Evolutionary conservation across 2,329 filamentous ascomycete genomes (phyloP).

Genomic region (Aspergillus uvarum): DNA sequence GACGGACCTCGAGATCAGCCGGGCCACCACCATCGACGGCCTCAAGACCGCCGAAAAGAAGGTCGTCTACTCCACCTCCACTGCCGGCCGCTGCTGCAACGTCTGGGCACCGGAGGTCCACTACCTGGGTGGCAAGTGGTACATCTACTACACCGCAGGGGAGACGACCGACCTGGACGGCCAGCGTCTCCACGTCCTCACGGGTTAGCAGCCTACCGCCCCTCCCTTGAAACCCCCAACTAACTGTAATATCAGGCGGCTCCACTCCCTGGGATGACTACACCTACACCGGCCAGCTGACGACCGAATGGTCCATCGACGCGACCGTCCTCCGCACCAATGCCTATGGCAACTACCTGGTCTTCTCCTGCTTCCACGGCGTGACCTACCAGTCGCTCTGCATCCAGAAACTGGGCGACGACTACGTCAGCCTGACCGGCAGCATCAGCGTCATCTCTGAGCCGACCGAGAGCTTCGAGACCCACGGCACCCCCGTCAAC

Average conservation of each 20-base stretch:
- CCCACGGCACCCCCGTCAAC: slow-evolving; percentile 52
- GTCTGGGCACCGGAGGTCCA: slow-evolving; percentile 61
- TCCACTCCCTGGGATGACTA: slow-evolving; percentile 54
- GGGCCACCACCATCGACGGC: slow-evolving; percentile 54
- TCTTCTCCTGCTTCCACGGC: slow-evolving; percentile 52
- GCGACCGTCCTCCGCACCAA: slow-evolving; percentile 53
- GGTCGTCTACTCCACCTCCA: slow-evolving; percentile 51
- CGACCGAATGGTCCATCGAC: slow-evolving; percentile 55
- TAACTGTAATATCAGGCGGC: slow-evolving; percentile 39
- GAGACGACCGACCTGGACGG: slow-evolving; percentile 46
- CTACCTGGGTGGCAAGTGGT: slow-evolving; percentile 51
- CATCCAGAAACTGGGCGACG: slow-evolving; percentile 13
- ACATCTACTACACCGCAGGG: slow-evolving; percentile 59
- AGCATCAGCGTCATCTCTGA: slow-evolving; percentile 51
- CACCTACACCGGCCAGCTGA: slow-evolving; percentile 51
- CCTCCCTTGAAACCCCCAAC: too few species aligned
- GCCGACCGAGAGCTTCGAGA: slow-evolving; percentile 55
- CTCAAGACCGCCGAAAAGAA: slow-evolving; percentile 56
- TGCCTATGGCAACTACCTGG: slow-evolving; percentile 54
- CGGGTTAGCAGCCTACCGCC: slow-evolving; percentile 36
- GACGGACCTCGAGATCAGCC: slow-evolving; percentile 55
- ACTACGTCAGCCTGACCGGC: slow-evolving; percentile 36
- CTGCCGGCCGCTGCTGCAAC: slow-evolving; percentile 51
- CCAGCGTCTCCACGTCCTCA: slow-evolving; percentile 54
- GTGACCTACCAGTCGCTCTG: slow-evolving; percentile 25